These are phyloP conservation scores for Tricholoma bakamatsutake DNA, from an alignment of 768 basidiomycete genomes.

Conservation along the genomic window DNA sequence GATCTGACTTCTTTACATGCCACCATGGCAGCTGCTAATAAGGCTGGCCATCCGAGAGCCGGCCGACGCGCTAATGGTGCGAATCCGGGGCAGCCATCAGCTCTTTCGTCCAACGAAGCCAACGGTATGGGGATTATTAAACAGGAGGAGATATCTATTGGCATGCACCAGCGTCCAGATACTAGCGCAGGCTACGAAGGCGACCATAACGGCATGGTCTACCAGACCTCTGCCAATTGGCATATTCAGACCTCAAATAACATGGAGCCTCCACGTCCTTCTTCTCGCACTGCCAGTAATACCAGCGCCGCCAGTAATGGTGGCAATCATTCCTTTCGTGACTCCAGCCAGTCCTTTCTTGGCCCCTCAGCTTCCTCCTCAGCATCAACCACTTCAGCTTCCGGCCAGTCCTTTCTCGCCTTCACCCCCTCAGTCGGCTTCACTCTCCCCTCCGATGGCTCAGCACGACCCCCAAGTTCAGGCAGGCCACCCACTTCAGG, in stretches of 20 bases:
- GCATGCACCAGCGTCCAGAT: constrained; percentile 51
- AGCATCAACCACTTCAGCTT: constrained; percentile 25
- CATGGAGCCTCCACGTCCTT: constrained; percentile 20
- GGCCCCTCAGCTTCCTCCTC: constrained; percentile 38
- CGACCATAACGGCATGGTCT: constrained; percentile 26
- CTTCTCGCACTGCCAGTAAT: constrained; percentile 1
- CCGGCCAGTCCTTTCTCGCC: constrained; percentile 69
- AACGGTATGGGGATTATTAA: constrained; percentile 27
- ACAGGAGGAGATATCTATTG: constrained; percentile 32
- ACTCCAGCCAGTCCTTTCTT: constrained; percentile 81
- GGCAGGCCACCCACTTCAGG: constrained; percentile 49
- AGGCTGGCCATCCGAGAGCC: constrained; percentile 22
- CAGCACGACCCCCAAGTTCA: constrained; percentile 27
- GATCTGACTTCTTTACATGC: constrained; percentile 82
- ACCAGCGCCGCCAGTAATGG: constrained; percentile 23
- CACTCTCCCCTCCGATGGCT: constrained; percentile 19
- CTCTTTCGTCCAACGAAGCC: not conserved
- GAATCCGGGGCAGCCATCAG: not conserved
- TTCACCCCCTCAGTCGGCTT: constrained; percentile 33
- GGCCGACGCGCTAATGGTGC: constrained; percentile 4
- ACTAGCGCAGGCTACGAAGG: constrained; percentile 67
- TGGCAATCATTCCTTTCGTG: constrained; percentile 65
- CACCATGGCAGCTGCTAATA: constrained; percentile 61
- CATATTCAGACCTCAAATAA: constrained; percentile 31
- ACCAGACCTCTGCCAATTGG: constrained; percentile 28